Conservation (phyloP, 495 filamentous ascomycete genomes). For the Penicillium lividum region DNA sequence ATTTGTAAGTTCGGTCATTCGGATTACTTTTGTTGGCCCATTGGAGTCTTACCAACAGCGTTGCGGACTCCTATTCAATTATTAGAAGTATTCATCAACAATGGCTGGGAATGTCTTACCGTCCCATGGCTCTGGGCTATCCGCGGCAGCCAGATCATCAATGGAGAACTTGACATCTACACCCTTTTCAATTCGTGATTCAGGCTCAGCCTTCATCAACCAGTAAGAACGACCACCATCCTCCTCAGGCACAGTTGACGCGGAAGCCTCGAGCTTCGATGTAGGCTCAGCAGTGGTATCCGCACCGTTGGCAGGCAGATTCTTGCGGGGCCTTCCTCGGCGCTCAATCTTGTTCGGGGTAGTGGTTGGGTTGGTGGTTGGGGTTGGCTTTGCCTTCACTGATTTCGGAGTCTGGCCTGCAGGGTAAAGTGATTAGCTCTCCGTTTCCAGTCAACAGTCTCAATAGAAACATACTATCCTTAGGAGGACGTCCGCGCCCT, state of each 20-base stretch:
- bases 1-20: slow-evolving; percentile 19
- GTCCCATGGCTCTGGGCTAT: slow-evolving; percentile 84
- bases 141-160: slow-evolving; percentile 74
- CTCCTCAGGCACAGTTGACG: slow-evolving; percentile 11
- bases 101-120: slow-evolving; percentile 45
- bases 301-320: slow-evolving; percentile 21
- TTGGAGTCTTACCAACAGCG: slow-evolving; percentile 43
- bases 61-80: slow-evolving; percentile 56
- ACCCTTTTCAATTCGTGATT: slow-evolving; percentile 81
- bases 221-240: slow-evolving; percentile 60
- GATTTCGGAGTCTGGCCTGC: slow-evolving; percentile 9
- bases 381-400: too few relatives aligned
- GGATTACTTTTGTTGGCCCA: slow-evolving; percentile 1
- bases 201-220: slow-evolving; percentile 96
- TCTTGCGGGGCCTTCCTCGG: slow-evolving; percentile 31
- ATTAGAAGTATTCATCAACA: slow-evolving; percentile 19
- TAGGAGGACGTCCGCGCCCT: slow-evolving; percentile 32
- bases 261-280: slow-evolving; percentile 15
- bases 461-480: slow-evolving; percentile 25
- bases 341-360: slow-evolving; percentile 22
- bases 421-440: slow-evolving; percentile 1
- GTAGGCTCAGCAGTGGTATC: slow-evolving; percentile 16
- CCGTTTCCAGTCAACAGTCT: neutral
- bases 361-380: neutral
- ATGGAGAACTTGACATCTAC: slow-evolving; percentile 92